Percentiles rank a stretch among this genome's conserved stretches.
Evolutionary conservation across 2,329 filamentous ascomycete genomes (phyloP).

Genomic region (Chrysosphaeria jannelii): DNA sequence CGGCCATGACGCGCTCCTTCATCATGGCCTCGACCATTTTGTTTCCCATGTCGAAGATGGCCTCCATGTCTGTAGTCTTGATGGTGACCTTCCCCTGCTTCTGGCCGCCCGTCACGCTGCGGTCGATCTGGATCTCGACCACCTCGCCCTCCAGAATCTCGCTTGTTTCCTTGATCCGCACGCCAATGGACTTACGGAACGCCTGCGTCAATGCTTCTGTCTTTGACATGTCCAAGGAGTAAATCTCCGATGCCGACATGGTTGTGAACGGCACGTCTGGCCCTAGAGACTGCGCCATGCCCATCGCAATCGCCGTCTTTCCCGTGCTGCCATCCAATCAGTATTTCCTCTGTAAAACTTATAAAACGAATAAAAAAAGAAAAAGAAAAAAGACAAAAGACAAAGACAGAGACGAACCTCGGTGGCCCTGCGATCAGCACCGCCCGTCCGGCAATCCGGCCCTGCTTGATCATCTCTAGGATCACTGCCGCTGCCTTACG

Average conservation of each 20-base stretch:
- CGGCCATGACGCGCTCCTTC: slow-evolving; percentile 95
- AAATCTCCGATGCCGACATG: slow-evolving; percentile 87
- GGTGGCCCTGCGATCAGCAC: slow-evolving; percentile 87
- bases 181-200: slow-evolving; percentile 95
- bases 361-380: no score
- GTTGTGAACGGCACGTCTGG: slow-evolving; percentile 89
- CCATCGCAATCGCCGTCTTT: slow-evolving; percentile 96
- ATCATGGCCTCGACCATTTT: slow-evolving; percentile 99
- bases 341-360: no score
- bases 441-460: slow-evolving; percentile 88
- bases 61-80: slow-evolving; percentile 99
- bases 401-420: background rate
- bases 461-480: slow-evolving; percentile 94
- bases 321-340: no score
- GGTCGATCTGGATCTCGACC: slow-evolving; percentile 93
- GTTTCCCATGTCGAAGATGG: slow-evolving; percentile 95
- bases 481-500: slow-evolving; percentile 90
- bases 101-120: slow-evolving; percentile 81
- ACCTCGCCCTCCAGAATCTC: slow-evolving; percentile 99
- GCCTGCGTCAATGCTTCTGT: slow-evolving; percentile 93
- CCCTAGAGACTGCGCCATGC: slow-evolving; percentile 88
- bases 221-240: slow-evolving; percentile 97
- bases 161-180: slow-evolving; percentile 94
- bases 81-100: slow-evolving; percentile 98
- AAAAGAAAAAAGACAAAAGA: no score